Conservation (phyloP, 192 early-diverging fungal species). For the Phycomyces nitens region DNA sequence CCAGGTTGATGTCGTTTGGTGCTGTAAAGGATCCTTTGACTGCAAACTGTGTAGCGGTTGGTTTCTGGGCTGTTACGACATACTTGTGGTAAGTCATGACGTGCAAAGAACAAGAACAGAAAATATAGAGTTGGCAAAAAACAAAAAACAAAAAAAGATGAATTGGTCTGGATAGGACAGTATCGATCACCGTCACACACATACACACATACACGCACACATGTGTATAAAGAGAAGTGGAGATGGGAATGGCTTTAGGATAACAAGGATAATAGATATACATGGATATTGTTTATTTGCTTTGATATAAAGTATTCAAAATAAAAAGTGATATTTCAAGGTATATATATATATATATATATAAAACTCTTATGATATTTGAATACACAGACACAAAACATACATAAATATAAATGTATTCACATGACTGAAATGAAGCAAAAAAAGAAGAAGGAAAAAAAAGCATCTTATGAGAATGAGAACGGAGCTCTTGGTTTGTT, state of each 20-base stretch:
- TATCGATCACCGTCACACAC: no score
- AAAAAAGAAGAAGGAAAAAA: not conserved
- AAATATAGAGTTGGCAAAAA: no score
- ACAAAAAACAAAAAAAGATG: not conserved
- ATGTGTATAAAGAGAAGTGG: no score
- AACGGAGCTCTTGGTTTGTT: not conserved
- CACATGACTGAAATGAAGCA: not conserved
- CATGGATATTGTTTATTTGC: no score
- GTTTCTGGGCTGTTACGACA: constrained; percentile 81
- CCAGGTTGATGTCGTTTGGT: constrained; percentile 63
- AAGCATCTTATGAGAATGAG: not conserved
- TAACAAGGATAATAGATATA: no score
- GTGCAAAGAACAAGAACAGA: not conserved
- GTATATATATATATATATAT: not conserved
- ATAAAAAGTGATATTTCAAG: no score
- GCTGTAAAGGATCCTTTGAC: constrained; percentile 68
- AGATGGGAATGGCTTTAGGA: no score
- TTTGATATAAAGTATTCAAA: no score
- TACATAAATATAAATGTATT: no score
- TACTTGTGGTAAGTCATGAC: constrained; percentile 56
- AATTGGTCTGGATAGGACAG: not conserved
- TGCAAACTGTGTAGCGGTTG: constrained; percentile 67
- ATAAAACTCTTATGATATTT: no score
- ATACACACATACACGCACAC: no score
- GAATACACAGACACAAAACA: no score